Conservation (phyloP, 306 rosid genomes). For the Elaeagnus macrophylla region DNA sequence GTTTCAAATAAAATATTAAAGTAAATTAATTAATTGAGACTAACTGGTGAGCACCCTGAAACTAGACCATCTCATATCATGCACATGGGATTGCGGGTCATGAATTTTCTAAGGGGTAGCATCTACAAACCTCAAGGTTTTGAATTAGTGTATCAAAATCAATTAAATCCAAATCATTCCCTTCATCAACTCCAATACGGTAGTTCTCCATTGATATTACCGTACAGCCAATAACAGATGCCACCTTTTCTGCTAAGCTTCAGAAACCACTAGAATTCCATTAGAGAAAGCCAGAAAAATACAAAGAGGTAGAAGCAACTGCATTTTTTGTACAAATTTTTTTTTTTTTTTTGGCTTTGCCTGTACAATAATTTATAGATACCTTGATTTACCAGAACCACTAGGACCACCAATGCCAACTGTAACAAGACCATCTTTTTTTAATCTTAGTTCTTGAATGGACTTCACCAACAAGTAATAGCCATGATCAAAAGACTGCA, state of each 20-base stretch:
- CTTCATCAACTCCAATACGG: constrained; percentile 77
- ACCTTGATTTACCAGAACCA: constrained; percentile 98
- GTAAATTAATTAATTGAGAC: no score
- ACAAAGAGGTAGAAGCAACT: constrained; percentile 18
- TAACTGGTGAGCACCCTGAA: no score
- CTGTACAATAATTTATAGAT: constrained; percentile 10
- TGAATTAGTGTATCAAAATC: constrained; percentile 67
- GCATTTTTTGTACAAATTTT: constrained; percentile 6
- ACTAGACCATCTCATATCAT: background rate
- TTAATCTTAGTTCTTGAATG: constrained; percentile 94
- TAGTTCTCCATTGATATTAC: constrained; percentile 96
- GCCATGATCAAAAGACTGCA: constrained; percentile 98
- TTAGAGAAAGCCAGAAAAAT: constrained; percentile 17
- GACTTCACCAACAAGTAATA: constrained; percentile 89
- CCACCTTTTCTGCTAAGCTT: constrained; percentile 99
- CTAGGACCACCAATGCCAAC: constrained; percentile 98
- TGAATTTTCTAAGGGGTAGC: constrained; percentile 10
- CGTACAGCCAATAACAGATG: constrained; percentile 88
- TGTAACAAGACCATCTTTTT: constrained; percentile 74
- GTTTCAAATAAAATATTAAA: no score
- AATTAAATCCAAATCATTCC: constrained; percentile 63
- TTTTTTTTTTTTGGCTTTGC: no score
- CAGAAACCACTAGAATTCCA: constrained; percentile 32
- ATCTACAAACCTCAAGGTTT: constrained; percentile 83
- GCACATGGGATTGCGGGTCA: background rate